A percentile compares a stretch with the other conserved stretches of the same genome.
phyloP scores from a whole-genome alignment of 2,329 filamentous ascomycete genomes.

The Colletotrichum sidae region DNA sequence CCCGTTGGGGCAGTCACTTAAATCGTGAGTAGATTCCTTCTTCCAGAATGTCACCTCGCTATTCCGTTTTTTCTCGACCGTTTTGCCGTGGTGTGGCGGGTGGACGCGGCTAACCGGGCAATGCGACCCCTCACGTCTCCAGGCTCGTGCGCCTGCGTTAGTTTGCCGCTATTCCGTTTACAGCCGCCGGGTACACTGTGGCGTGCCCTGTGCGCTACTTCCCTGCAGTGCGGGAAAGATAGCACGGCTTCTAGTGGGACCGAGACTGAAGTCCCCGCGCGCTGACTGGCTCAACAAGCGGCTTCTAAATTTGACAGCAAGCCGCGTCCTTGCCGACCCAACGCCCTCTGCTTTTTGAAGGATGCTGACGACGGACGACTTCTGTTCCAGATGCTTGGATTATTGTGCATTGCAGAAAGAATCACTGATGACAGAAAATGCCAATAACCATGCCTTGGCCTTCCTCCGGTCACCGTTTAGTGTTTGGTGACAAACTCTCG shows the following conservation, averaged over 20 bases:
- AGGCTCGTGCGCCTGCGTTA: constrained; percentile 20
- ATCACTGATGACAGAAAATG: too few species aligned
- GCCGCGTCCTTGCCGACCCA: background rate
- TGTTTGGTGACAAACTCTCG: too few species aligned
- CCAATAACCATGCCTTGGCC: too few species aligned
- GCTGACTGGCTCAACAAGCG: constrained; percentile 35
- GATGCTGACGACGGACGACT: background rate
- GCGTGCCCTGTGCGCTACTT: constrained; percentile 5
- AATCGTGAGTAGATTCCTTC: constrained; percentile 5
- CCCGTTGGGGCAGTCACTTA: constrained; percentile 22
- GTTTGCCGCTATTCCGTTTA: constrained; percentile 24
- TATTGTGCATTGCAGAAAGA: background rate
- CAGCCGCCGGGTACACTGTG: constrained; percentile 4
- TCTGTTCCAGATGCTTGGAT: constrained; percentile 6
- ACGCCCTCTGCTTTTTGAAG: constrained; percentile 1
- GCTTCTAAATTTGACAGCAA: constrained; percentile 23
- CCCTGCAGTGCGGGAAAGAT: constrained; percentile 7
- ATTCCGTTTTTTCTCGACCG: constrained; percentile 14
- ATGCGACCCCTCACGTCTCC: constrained; percentile 16
- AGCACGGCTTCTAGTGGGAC: constrained; percentile 28
- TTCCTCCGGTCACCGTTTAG: too few species aligned
- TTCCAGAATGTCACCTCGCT: constrained; percentile 21
- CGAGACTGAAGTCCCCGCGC: constrained; percentile 11
- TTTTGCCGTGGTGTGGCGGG: constrained; percentile 17
- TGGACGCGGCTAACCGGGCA: constrained; percentile 36